Evolutionary conservation across 1,139 yeast species (phyloP), one percentile per base, ranked within the genome.

Genomic region (Zygoascus sp.): DNA sequence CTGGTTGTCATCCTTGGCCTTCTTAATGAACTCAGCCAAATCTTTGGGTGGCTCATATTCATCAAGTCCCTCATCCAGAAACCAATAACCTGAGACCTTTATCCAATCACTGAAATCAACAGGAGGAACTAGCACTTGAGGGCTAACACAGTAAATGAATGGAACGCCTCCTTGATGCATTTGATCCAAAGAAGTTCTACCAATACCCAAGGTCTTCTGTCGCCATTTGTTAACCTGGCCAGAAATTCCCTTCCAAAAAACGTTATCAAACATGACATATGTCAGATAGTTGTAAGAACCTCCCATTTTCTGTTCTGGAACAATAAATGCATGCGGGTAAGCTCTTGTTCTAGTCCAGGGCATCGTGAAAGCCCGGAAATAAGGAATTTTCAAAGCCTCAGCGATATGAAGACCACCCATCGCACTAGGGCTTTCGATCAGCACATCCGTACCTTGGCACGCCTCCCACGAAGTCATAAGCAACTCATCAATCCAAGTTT

Each of bases 261-360:
- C 81, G 57, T 83, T 88, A 60, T 92, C 97, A 69, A 90, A 90
- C 69, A 90, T 77, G 2, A 88, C 90, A 65, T 92, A 95, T 0
- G 97, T 89, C 66, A 92, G 71, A 60, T 87, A 87, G 62, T 90
- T 90, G 66, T 90, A 90, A 4, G 92, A 83, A 1, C 97, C 96
- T 7, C 97, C 96, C 64, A 84, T 78, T 61, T 84, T 87, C 63
- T 85, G 95, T 51, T 88, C 97, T 0, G 97, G 97, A 4, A 88
- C 96, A 58, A 90, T 81, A 56, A 90, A 89, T 0, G 97, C 97
- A 69, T 90, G 97, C 1, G 97, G 97, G 61, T 90, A 90, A 0
- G 96, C 95, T 54, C 95, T 75, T 0, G 97, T 90, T 56, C 96
- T 70, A 0, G 97, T 87, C 97, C 97, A 90, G 0, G 97, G 97